Conservation (phyloP, 2,329 filamentous ascomycete genomes). For the Trichoderma atrobrunneum region DNA sequence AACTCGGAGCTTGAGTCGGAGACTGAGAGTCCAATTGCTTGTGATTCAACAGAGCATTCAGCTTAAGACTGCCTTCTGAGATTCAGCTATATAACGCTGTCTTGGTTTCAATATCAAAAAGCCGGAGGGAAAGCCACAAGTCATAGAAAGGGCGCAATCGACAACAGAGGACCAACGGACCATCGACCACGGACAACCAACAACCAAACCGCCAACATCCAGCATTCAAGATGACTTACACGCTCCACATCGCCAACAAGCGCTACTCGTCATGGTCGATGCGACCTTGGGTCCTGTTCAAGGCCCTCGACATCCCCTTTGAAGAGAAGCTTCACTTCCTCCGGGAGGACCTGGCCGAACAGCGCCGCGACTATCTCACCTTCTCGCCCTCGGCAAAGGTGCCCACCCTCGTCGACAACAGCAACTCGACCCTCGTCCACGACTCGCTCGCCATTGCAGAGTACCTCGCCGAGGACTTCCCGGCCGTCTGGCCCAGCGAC, state of each 20-base stretch:
- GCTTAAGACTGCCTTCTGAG: not conserved
- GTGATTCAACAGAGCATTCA: not conserved
- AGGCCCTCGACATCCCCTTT: slow-evolving; percentile 43
- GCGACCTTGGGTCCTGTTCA: slow-evolving; percentile 46
- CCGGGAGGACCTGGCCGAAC: slow-evolving; percentile 25
- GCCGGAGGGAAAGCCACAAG: not conserved
- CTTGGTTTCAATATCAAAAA: not conserved
- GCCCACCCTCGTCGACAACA: slow-evolving; percentile 38
- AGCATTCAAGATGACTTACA: slow-evolving; percentile 25
- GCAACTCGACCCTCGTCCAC: slow-evolving; percentile 35
- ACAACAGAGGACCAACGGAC: not conserved
- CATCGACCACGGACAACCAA: not conserved
- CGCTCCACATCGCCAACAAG: slow-evolving; percentile 44
- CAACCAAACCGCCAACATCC: not conserved
- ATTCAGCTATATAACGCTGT: not conserved
- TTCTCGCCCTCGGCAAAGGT: slow-evolving; percentile 45
- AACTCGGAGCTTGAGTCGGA: not conserved
- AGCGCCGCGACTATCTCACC: slow-evolving; percentile 34
- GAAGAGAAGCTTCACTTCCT: slow-evolving; percentile 39
- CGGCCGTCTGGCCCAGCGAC: slow-evolving; percentile 42
- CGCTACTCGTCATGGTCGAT: slow-evolving; percentile 48
- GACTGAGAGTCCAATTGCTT: not conserved
- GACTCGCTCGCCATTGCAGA: slow-evolving; percentile 51
- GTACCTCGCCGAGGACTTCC: slow-evolving; percentile 44
- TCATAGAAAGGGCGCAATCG: not conserved